Percentiles rank a stretch among this genome's conserved stretches.
phyloP scores from a whole-genome alignment of 1,139 yeast genomes.

The Protomyces macrosporus region DNA sequence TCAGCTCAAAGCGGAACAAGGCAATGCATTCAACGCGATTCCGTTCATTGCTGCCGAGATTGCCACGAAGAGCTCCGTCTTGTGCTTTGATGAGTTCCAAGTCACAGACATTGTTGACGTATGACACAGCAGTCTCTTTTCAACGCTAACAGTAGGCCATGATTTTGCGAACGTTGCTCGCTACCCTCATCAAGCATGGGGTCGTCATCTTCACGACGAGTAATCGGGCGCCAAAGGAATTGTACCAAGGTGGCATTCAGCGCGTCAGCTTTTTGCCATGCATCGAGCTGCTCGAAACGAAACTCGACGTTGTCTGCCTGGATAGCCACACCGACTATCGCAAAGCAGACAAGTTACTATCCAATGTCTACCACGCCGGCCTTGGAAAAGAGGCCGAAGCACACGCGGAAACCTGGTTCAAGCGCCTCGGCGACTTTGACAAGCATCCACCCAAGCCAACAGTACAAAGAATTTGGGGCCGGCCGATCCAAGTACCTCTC shows the following conservation, averaged over 20 bases:
- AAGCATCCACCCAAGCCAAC: slow-evolving; percentile 41
- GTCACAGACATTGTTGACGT: slow-evolving; percentile 96
- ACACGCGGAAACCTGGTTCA: slow-evolving; percentile 77
- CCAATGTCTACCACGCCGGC: slow-evolving; percentile 75
- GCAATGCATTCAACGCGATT: slow-evolving; percentile 70
- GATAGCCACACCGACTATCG: slow-evolving; percentile 93
- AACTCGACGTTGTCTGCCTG: slow-evolving; percentile 70
- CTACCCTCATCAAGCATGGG: slow-evolving; percentile 63
- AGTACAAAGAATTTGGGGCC: slow-evolving; percentile 75
- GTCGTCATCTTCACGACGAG: slow-evolving; percentile 87
- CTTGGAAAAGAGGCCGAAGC: slow-evolving; percentile 52
- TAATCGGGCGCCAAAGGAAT: slow-evolving; percentile 88
- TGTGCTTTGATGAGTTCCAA: slow-evolving; percentile 86
- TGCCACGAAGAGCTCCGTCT: slow-evolving; percentile 65
- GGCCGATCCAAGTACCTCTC: slow-evolving; percentile 67
- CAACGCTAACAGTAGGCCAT: slow-evolving; percentile 96
- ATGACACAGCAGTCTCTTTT: slow-evolving; percentile 49
- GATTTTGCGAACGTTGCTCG: slow-evolving; percentile 72
- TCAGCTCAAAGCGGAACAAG: slow-evolving; percentile 58
- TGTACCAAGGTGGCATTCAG: slow-evolving; percentile 89
- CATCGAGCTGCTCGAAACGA: slow-evolving; percentile 66
- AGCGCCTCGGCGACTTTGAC: slow-evolving; percentile 62
- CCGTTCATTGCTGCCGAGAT: slow-evolving; percentile 81
- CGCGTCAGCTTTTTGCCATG: slow-evolving; percentile 88
- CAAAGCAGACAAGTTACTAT: slow-evolving; percentile 74